Base-by-base conservation (phyloP, 2,329 filamentous ascomycete species). In the Nothomitra cinnamomea region DNA sequence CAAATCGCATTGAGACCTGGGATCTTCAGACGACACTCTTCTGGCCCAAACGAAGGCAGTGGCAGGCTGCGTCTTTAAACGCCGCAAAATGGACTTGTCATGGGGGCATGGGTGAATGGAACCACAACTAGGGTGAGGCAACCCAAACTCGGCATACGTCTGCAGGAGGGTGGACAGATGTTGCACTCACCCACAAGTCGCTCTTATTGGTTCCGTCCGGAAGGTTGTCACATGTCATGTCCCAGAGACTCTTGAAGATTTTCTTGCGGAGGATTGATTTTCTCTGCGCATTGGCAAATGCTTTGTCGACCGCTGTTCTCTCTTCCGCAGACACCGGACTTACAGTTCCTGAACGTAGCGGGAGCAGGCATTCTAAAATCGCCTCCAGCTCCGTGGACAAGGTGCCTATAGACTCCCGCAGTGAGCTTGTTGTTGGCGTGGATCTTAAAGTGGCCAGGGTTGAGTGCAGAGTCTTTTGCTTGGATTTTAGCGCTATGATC, bases 371-470 rank as follows among this genome's bases (percentile, higher is more conserved):
- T 2, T 59, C 62, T 13, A 61, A 53, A 12, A 76, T 64, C 22
- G 66, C 64, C 1, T 59, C 56, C 54, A 70, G 73, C 57, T 76
- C 70, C 1, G 59, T 56, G 55, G 72, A 68, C 3, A 80, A 64
- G 1, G 61, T 61, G 6, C 59, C 56, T 5, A 79, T 68, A 5
- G 63, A 62, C 15, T 65, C 56, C 7, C 70, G 66, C 17, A 82
- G 69, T 36, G 77, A 71, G 0, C 69, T 62, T 1, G 75, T 71
- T 15, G 76, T 72, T 15, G 78, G 69, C 10, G 70, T 70, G 10
- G 69, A 66, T 43, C 67, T 67, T 8, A 78, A 66, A 1, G 68
- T 63, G 4, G 68, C 64, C 41, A 78, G 67, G 2, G 70, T 65
- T 21, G 64, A 60, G 56, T 73, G 74, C n/a, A 75, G 66, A 8